Base-by-base conservation (phyloP, 1,284 basidiomycete genomes). In the Thecaphora thlaspeos region DNA sequence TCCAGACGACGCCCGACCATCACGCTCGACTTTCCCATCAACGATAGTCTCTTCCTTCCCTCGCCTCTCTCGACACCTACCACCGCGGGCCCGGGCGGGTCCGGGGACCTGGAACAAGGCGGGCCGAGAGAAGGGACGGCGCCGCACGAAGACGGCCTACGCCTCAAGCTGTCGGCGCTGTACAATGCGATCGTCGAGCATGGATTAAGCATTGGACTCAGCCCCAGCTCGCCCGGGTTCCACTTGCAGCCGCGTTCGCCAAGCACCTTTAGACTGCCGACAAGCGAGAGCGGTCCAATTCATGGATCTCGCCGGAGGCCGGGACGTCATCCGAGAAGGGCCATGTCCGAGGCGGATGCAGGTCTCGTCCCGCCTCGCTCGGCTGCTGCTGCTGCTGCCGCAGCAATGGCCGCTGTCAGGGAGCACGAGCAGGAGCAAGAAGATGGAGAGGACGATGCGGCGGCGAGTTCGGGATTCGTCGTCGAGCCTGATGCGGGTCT, bases 141-240 rank as follows among this genome's bases (percentile, higher is more conserved):
- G 14, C 11, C 30, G 18, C 34, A 28, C 19, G 26, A 3, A 38
- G 24, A 22, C n/a, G 18, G n/a, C n/a, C n/a, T n/a, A 41, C 30
- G 37, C 52, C 41, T 12, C 34, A 49, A 3, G 43, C 50, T 18
- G 17, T 52, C 42, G 45, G 58, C 52, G 40, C 34, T 68, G 38
- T 70, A 70, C 57, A 51, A 59, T 19, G 60, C 68, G 3, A 54
- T 77, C 28, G 51, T 75, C 12, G 66, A 72, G 41, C 70, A 74
- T 23, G 75, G 75, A 4, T 51, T 77, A 5, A 68, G 62, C 26
- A 71, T 77, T 21, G 75, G 75, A 12, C 54, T 77, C 32, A 67
- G 66, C n/a, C 71, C 73, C 1, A 67, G 64, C 45, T 74, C 71
- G 26, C 75, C 75, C 1, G 75, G 75, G 1, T 77, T 77, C 59